Evolutionary conservation across 139 green algal genomes (phyloP).

Genomic region (Chlorella ohadii): DNA sequence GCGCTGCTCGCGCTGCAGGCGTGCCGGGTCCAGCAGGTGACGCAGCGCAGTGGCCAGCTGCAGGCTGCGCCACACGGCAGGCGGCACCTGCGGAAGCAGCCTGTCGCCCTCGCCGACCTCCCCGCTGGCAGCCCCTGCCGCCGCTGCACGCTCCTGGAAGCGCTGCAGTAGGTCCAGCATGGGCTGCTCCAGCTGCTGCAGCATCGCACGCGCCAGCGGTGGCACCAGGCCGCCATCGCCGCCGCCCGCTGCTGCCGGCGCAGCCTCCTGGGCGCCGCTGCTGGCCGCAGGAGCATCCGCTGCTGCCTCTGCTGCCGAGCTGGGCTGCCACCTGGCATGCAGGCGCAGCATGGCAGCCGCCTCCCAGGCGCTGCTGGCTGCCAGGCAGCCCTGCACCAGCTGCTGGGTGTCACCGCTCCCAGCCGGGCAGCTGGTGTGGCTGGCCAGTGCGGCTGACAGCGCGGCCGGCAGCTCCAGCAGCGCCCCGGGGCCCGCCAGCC

Average conservation of each 20-base stretch:
- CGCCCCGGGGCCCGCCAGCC: slow-evolving; percentile 11
- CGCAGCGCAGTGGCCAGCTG: slow-evolving; percentile 30
- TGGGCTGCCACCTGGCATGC: background rate
- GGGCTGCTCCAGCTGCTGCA: slow-evolving; percentile 5
- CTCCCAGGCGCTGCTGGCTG: slow-evolving; percentile 10
- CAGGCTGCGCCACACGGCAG: slow-evolving; percentile 4
- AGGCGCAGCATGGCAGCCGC: slow-evolving; percentile 7
- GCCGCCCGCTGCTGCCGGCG: background rate
- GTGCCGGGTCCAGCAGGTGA: background rate
- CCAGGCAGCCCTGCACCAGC: background rate
- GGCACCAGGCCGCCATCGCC: slow-evolving; percentile 14
- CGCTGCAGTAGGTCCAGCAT: background rate
- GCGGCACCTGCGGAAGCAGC: background rate
- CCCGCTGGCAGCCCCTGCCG: background rate
- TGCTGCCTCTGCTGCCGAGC: background rate
- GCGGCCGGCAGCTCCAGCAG: background rate
- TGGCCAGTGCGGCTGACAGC: background rate
- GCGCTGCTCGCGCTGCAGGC: background rate
- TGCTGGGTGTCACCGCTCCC: background rate
- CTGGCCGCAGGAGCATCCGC: background rate
- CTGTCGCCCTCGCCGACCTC: background rate
- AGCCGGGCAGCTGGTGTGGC: too few relatives aligned
- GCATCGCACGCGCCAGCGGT: background rate
- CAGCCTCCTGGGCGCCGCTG: background rate
- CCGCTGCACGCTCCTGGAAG: background rate